phyloP scores from a whole-genome alignment of 176 grass and related monocot genomes.

The Phoenix roebelenii region DNA sequence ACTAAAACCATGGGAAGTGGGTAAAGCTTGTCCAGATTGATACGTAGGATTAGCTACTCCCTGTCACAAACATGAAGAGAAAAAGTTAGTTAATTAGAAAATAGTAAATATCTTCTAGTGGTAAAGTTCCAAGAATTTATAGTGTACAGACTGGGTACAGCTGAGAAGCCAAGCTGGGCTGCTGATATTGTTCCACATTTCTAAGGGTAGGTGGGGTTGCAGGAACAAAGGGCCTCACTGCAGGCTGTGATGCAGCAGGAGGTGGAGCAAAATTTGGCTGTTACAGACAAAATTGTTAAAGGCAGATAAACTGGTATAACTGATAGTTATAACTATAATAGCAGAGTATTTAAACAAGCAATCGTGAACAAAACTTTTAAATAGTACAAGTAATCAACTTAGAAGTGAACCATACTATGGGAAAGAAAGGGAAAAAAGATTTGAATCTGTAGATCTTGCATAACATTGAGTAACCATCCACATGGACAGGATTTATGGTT shows the following conservation, averaged over 20 bases:
- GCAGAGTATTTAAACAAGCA: no score
- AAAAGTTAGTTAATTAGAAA: slow-evolving; percentile 17
- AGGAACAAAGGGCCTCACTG: slow-evolving; percentile 67
- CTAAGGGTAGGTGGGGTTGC: slow-evolving; percentile 45
- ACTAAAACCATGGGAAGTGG: slow-evolving; percentile 22
- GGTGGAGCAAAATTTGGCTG: slow-evolving; percentile 44
- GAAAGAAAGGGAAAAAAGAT: no score
- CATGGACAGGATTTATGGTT: no score
- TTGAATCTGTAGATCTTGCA: no score
- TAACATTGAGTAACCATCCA: no score
- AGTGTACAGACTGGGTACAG: slow-evolving; percentile 51
- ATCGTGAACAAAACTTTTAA: no score
- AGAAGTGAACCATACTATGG: no score
- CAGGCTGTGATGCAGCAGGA: slow-evolving; percentile 23
- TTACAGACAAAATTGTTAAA: not conserved
- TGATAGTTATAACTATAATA: no score
- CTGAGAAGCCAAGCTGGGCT: slow-evolving; percentile 76
- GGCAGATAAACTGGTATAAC: no score
- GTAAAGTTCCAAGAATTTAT: slow-evolving; percentile 11
- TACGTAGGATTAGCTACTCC: slow-evolving; percentile 28
- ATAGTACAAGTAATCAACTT: no score
- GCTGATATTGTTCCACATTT: slow-evolving; percentile 90
- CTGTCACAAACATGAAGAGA: slow-evolving; percentile 17
- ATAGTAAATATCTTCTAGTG: no score
- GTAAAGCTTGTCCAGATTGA: slow-evolving; percentile 30